Evolutionary conservation across 1,284 basidiomycete genomes (phyloP), one percentile per base, ranked within the genome.

Genomic region (Ceratobasidium sp.): DNA sequence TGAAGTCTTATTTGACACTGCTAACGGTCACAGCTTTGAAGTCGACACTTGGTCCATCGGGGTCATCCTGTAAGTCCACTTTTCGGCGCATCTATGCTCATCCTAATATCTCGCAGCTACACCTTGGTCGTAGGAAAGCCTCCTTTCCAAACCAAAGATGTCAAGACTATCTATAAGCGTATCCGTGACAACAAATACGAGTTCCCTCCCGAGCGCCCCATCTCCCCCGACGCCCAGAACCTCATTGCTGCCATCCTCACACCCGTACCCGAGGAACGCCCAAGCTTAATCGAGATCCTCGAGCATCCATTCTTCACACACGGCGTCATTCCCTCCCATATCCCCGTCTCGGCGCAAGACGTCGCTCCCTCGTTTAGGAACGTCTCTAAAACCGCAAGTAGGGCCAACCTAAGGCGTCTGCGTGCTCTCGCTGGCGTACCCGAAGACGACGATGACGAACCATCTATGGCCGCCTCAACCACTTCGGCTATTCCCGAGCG

Each of bases 21-120:
- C 92, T 31, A 97, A 96, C 79, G 96, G 97, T 0, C 97, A 99
- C 83, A 96, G 94, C 81, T 99, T 98, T 80, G 97, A 99, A 84
- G 97, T 99, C 45, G 97, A 99, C 81, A 93, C 97, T 9, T 99
- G 97, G 98, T 96, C 94, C 6, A 93, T 98, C 66, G 98, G 97
- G 14, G 97, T 99, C 66, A 99, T 99, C 77, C 84, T 98, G 79
- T 87, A 75, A 79, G 85, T 77, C 54, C 33, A 50, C 33, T 33
- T 33, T 29, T 48, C 47, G 15, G 45, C 31, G 41, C 54, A 5
- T 27, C 41, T 7, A 19, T 44, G 24, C 17, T 41, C 27, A 11
- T 63, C 50, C 54, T 14, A 6, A n/a, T 24, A 17, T 31, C 53
- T 53, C 15, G 0, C 59, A 85, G 84, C 33, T 99, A 99, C 82